Percentiles rank a stretch among this genome's conserved stretches.
These are phyloP conservation scores for Pichia sp. DNA, from an alignment of 1,139 yeast genomes.

Conservation along the genomic window DNA sequence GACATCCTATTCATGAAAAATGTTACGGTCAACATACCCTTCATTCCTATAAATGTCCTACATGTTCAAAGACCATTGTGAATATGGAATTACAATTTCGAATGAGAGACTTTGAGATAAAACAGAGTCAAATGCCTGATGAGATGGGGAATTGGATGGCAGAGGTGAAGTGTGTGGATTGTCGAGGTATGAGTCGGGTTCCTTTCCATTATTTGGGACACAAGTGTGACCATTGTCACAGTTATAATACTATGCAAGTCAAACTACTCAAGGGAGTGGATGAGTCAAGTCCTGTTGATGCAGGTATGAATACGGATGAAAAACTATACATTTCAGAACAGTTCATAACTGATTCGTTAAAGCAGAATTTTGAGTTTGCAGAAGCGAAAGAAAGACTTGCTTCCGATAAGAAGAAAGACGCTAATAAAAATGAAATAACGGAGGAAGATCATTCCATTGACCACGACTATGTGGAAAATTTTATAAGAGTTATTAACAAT, in stretches of 20 bases:
- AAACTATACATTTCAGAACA: conserved; percentile 12
- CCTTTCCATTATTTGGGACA: conserved; percentile 81
- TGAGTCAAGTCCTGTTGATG: conserved; percentile 7
- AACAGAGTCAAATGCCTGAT: conserved; percentile 69
- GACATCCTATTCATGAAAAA: conserved; percentile 85
- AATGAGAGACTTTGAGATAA: conserved; percentile 77
- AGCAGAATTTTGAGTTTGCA: conserved; percentile 31
- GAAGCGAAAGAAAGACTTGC: conserved; percentile 13
- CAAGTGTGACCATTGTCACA: conserved; percentile 79
- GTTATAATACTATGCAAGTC: conserved; percentile 78
- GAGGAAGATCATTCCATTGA: conserved; percentile 22
- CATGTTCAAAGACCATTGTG: conserved; percentile 76
- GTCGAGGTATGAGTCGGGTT: conserved; percentile 76
- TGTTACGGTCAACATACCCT: conserved; percentile 78
- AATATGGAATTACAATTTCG: conserved; percentile 89
- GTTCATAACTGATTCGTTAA: conserved; percentile 25
- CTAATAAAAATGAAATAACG: conserved; percentile 6
- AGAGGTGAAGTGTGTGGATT: conserved; percentile 80
- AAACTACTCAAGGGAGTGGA: conserved; percentile 37
- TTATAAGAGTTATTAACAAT: conserved; percentile 31
- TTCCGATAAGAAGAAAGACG: conserved; percentile 2
- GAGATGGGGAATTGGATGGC: conserved; percentile 78
- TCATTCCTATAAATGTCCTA: conserved; percentile 85
- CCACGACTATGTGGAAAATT: conserved; percentile 30
- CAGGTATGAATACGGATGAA: conserved; percentile 5